Percentiles rank a stretch among this genome's conserved stretches.
Conservation (phyloP, 495 filamentous ascomycete species). For the Sphaerosporella brunnea region DNA sequence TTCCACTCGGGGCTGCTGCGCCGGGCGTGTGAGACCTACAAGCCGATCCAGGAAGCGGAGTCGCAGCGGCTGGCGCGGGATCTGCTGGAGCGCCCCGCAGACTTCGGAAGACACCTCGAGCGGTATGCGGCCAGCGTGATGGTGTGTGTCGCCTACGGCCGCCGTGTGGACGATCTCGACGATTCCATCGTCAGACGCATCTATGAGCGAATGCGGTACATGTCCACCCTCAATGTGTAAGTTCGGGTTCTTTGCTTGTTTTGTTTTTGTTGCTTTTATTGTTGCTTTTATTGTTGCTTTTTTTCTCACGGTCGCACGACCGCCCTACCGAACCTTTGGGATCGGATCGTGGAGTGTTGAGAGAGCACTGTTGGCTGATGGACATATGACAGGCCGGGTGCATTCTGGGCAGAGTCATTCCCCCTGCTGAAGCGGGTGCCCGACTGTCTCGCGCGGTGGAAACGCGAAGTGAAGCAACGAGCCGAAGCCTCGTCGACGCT, state of each 20-base stretch:
- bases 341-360: neutral
- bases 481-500: constrained; percentile 35
- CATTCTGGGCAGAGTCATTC: constrained; percentile 40
- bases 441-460: constrained; percentile 40
- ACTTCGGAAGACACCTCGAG: constrained; percentile 46
- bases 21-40: constrained; percentile 21
- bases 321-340: neutral
- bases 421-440: constrained; percentile 38
- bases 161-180: constrained; percentile 38
- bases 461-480: constrained; percentile 36
- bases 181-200: constrained; percentile 35
- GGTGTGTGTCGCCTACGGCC: constrained; percentile 44
- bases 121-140: constrained; percentile 48
- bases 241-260: constrained; percentile 3
- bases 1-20: constrained; percentile 20
- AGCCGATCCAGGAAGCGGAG: constrained; percentile 34
- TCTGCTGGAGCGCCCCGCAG: constrained; percentile 31
- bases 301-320: neutral
- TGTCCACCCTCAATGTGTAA: constrained; percentile 39
- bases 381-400: constrained; percentile 33
- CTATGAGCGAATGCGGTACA: constrained; percentile 41
- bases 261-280: neutral
- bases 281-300: neutral
- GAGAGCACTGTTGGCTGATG: too few species aligned
- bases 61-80: constrained; percentile 35